Conservation (phyloP, 2,329 filamentous ascomycete species). For the Fusarium burgessii region DNA sequence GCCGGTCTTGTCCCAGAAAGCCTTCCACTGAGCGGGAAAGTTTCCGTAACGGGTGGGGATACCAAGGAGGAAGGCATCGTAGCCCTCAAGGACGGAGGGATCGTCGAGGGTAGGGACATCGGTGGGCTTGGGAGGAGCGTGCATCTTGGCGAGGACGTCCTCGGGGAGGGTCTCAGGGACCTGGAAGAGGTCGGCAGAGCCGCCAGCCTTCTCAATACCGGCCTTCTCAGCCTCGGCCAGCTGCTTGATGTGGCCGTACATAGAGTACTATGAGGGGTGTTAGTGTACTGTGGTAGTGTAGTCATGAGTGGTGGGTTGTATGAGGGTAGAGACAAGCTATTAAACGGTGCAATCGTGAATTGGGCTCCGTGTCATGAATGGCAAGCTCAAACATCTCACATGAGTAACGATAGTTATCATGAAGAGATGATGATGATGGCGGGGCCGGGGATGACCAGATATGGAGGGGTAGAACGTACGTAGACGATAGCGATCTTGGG, state of each 20-base stretch:
- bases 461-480: slow-evolving; percentile 64
- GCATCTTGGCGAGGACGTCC: slow-evolving; percentile 90
- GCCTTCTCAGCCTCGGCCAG: slow-evolving; percentile 91
- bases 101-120: slow-evolving; percentile 73
- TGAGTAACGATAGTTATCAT: slow-evolving; percentile 11
- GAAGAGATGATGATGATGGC: slow-evolving; percentile 1
- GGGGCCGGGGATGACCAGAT: slow-evolving; percentile 7
- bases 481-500: slow-evolving; percentile 93
- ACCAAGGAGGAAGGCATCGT: slow-evolving; percentile 92
- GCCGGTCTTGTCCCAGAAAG: slow-evolving; percentile 92
- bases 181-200: slow-evolving; percentile 85
- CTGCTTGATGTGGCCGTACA: slow-evolving; percentile 90
- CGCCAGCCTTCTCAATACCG: slow-evolving; percentile 89
- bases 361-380: background rate
- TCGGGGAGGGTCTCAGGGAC: slow-evolving; percentile 86
- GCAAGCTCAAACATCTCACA: background rate
- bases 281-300: slow-evolving; percentile 4
- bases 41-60: slow-evolving; percentile 97
- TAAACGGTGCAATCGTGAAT: background rate
- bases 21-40: slow-evolving; percentile 96
- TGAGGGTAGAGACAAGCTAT: slow-evolving; percentile 1
- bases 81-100: slow-evolving; percentile 72
- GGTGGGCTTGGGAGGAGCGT: slow-evolving; percentile 81
- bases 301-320: background rate
- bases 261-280: slow-evolving; percentile 77